Conservation (phyloP, 768 basidiomycete genomes). For the Psilocybe tampanensis region DNA sequence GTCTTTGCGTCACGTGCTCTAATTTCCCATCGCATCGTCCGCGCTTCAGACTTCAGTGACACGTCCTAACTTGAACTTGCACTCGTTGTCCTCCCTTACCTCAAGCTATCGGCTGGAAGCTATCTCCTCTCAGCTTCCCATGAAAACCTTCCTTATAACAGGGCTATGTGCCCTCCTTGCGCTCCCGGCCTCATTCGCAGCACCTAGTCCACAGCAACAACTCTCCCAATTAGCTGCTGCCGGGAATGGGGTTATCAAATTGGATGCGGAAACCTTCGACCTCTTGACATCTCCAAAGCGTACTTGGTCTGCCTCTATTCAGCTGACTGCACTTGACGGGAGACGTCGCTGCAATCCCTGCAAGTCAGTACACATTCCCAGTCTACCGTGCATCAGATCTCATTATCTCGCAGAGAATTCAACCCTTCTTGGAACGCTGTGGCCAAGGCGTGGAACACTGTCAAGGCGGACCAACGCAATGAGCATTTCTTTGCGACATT, state of each 20-base stretch:
- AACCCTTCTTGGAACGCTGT: slow-evolving; percentile 82
- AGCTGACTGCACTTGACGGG: slow-evolving; percentile 85
- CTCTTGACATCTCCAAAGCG: slow-evolving; percentile 74
- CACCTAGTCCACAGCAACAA: slow-evolving; percentile 45
- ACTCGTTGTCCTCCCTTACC: slow-evolving; percentile 18
- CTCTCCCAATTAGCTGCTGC: slow-evolving; percentile 69
- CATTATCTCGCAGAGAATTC: slow-evolving; percentile 64
- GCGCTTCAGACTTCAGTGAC: slow-evolving; percentile 22
- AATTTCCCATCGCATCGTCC: background rate
- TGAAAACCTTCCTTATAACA: slow-evolving; percentile 26
- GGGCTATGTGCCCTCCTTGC: slow-evolving; percentile 30
- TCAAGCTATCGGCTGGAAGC: background rate
- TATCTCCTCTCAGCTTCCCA: slow-evolving; percentile 8
- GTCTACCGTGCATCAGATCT: slow-evolving; percentile 1
- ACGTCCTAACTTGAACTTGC: slow-evolving; percentile 20
- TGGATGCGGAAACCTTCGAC: slow-evolving; percentile 77
- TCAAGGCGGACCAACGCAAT: slow-evolving; percentile 62
- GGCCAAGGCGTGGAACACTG: slow-evolving; percentile 79
- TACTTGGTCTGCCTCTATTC: slow-evolving; percentile 85
- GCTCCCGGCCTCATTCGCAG: slow-evolving; percentile 34
- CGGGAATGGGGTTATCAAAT: slow-evolving; percentile 79
- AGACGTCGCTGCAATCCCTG: slow-evolving; percentile 90
- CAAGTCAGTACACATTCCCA: slow-evolving; percentile 57
- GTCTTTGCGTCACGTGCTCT: background rate
- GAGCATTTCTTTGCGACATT: slow-evolving; percentile 91